Evolutionary conservation across 495 filamentous ascomycete genomes (phyloP), one percentile per base, ranked within the genome.

Genomic region (Neurospora sp.): DNA sequence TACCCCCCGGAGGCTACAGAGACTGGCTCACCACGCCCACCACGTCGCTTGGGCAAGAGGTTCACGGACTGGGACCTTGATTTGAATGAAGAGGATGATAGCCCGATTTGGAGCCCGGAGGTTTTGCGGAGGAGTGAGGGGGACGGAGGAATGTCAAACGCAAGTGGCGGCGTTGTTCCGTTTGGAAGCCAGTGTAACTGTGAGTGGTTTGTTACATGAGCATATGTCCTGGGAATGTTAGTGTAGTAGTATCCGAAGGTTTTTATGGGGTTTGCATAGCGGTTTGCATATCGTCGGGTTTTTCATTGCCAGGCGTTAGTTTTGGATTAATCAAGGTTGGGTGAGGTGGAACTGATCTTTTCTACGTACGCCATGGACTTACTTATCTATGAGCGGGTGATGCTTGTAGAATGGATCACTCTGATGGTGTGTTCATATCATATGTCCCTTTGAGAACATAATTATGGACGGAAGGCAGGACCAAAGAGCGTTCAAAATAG

Each of bases 1-100:
- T 65, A 65, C 4, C 53, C 53, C 27, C 53, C 53, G 14, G 76
- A 85, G 31, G 87, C 95, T 38, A 81, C 86, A 68, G 93, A 94
- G 75, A 73, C 39, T 18, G 40, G 16, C 8, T 42, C 37, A 12
- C 61, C 70, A n/a, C 65, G 70, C 70, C 14, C 48, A 59, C 27
- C 48, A 14, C 73, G 12, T 38, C 70, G 68, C 39, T 70, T 27
- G 39, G 65, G 11, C 68, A 73, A 35, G 68, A 46, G 38, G 40
- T 59, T 31, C 10, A 42, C 38, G 3, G 69, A 22, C 39, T 40
- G 27, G 38, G 69, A 71, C 6, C 20, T 71, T 42, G 69, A 71
- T 3, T 3, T 59, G 22, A 39, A 44, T 39, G 39, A 42, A 71
- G 39, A 42, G 39, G 39, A 42, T 53, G 39, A 27, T 22, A 38